These are phyloP conservation scores for Clitoria ternatea DNA, from an alignment of 306 rosid species.

Conservation along the genomic window DNA sequence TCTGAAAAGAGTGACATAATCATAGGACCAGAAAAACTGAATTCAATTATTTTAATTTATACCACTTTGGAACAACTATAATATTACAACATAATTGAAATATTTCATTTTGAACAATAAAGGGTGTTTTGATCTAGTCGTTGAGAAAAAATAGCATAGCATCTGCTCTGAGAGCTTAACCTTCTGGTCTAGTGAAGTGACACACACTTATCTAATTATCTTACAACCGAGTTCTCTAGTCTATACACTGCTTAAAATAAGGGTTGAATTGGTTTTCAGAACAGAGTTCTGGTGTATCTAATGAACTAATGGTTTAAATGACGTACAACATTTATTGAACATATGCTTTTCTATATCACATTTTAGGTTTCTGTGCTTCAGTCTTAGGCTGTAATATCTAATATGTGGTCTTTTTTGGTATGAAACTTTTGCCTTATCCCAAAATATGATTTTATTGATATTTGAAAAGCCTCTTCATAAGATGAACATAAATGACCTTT, in stretches of 20 bases:
- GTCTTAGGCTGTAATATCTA: background rate
- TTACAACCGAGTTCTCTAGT: background rate
- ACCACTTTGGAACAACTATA: background rate
- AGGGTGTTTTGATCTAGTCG: background rate
- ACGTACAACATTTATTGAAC: background rate
- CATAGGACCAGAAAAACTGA: background rate
- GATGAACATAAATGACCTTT: conserved; percentile 17
- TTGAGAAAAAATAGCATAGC: background rate
- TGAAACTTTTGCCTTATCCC: background rate
- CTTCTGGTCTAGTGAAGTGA: background rate
- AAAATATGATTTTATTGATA: conserved; percentile 18
- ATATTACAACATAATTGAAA: background rate
- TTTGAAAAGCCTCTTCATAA: background rate
- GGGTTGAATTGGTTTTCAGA: background rate
- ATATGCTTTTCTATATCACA: background rate
- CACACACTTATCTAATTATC: background rate
- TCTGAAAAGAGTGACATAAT: background rate
- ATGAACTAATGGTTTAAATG: background rate
- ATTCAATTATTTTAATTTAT: background rate
- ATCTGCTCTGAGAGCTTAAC: background rate
- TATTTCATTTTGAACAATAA: background rate
- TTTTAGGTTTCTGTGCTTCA: background rate
- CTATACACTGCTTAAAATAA: background rate
- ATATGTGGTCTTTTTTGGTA: background rate
- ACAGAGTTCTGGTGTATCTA: background rate